Conservation (phyloP, 345 rosid species). For the Garcia nutans region DNA sequence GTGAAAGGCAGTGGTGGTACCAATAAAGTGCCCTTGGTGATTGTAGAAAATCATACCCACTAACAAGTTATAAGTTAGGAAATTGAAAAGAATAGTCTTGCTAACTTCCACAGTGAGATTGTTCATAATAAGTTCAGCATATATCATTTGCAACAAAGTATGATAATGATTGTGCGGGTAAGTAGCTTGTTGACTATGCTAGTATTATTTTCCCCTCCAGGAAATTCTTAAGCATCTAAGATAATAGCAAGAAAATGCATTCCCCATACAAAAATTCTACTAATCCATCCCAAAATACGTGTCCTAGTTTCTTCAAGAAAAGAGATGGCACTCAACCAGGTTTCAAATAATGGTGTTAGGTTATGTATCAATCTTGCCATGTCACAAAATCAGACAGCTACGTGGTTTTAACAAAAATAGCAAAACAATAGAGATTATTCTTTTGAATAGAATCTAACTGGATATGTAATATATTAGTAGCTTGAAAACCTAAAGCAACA, state of each 20-base stretch:
- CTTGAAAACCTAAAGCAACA: background rate
- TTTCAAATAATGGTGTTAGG: no score
- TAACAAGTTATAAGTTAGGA: background rate
- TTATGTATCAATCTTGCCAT: background rate
- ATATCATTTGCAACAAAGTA: background rate
- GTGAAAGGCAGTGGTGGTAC: background rate
- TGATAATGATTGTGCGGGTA: background rate
- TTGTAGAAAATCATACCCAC: background rate
- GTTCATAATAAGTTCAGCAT: background rate
- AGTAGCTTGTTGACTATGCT: background rate
- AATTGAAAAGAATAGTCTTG: background rate
- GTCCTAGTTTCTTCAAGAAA: conserved; percentile 5
- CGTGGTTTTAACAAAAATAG: background rate
- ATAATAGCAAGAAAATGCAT: background rate
- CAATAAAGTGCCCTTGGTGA: background rate
- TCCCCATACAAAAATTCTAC: background rate
- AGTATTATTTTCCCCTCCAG: background rate
- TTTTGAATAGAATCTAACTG: background rate
- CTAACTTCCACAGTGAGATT: background rate
- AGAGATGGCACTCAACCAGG: background rate
- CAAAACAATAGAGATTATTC: background rate
- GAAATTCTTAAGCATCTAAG: background rate
- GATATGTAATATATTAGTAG: background rate
- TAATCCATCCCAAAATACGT: background rate
- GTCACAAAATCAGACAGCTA: background rate